A percentile compares a stretch with the other conserved stretches of the same genome.
Evolutionary conservation across 2,329 filamentous ascomycete genomes (phyloP).

Genomic region (Claviceps humidiphila): DNA sequence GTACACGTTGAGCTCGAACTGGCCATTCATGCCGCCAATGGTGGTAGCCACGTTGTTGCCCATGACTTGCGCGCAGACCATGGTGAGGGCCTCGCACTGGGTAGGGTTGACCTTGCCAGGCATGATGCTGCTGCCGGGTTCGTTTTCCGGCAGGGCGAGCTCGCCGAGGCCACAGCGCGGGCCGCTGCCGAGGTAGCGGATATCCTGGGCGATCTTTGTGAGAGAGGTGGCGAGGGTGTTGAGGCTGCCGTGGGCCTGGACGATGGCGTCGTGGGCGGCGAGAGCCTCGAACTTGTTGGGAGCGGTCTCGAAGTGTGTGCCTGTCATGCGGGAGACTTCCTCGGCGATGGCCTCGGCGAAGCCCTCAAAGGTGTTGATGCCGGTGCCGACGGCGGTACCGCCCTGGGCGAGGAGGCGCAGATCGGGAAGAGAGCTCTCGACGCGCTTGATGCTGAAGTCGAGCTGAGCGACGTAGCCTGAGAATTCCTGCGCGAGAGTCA

Average conservation of each 20-base stretch:
- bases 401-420: conserved; percentile 83
- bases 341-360: conserved; percentile 88
- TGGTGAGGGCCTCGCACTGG: conserved; percentile 93
- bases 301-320: conserved; percentile 85
- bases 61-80: conserved; percentile 96
- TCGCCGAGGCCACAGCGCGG: conserved; percentile 93
- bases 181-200: conserved; percentile 91
- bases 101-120: conserved; percentile 99
- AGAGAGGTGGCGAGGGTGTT: conserved; percentile 87
- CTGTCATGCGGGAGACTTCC: conserved; percentile 86
- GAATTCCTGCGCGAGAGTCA: conserved; percentile 95
- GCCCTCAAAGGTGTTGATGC: conserved; percentile 92
- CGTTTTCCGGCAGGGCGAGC: conserved; percentile 88
- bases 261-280: conserved; percentile 88
- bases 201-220: conserved; percentile 96
- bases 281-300: conserved; percentile 99
- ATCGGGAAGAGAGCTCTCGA: conserved; percentile 71
- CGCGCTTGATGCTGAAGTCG: conserved; percentile 76
- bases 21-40: conserved; percentile 90
- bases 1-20: conserved; percentile 98
- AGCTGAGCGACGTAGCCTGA: conserved; percentile 94
- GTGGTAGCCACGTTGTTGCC: conserved; percentile 91
- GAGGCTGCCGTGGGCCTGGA: conserved; percentile 83
- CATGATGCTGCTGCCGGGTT: conserved; percentile 97
- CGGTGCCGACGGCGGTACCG: conserved; percentile 91